These are phyloP conservation scores for Clonostachys rhizophaga DNA, from an alignment of 2,329 filamentous ascomycete species.

Conservation along the genomic window DNA sequence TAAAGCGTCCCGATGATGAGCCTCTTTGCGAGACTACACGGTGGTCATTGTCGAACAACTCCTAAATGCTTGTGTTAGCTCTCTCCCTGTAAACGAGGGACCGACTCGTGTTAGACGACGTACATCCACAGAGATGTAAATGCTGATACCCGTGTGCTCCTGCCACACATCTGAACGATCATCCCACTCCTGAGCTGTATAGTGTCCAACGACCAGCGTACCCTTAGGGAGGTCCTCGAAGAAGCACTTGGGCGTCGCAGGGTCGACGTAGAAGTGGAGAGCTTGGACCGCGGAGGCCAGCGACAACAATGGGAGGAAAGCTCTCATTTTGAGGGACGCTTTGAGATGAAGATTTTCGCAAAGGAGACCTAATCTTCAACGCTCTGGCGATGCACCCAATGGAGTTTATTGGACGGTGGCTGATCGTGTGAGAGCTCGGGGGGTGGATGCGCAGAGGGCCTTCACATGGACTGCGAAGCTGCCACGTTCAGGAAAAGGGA, in stretches of 20 bases:
- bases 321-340: constrained; percentile 39
- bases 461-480: constrained; percentile 28
- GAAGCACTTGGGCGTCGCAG: constrained; percentile 85
- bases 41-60: constrained; percentile 97
- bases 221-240: constrained; percentile 97
- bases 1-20: constrained; percentile 74
- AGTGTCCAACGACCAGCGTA: constrained; percentile 92
- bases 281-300: constrained; percentile 67
- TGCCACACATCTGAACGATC: constrained; percentile 63
- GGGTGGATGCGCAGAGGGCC: neutral
- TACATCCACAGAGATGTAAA: constrained; percentile 89
- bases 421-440: constrained; percentile 3
- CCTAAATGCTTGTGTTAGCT: constrained; percentile 34
- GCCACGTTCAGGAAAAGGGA: constrained; percentile 45
- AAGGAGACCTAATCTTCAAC: no score
- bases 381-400: neutral
- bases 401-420: neutral
- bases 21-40: constrained; percentile 88
- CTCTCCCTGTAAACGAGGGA: neutral
- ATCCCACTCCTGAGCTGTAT: constrained; percentile 81
- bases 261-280: constrained; percentile 94
- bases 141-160: constrained; percentile 69
- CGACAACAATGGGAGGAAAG: constrained; percentile 60
- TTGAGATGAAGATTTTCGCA: neutral
- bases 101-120: constrained; percentile 12